A percentile compares a stretch with the other conserved stretches of the same genome.
These are phyloP conservation scores for Spiraea crenata DNA, from an alignment of 331 rosid genomes.

Conservation along the genomic window DNA sequence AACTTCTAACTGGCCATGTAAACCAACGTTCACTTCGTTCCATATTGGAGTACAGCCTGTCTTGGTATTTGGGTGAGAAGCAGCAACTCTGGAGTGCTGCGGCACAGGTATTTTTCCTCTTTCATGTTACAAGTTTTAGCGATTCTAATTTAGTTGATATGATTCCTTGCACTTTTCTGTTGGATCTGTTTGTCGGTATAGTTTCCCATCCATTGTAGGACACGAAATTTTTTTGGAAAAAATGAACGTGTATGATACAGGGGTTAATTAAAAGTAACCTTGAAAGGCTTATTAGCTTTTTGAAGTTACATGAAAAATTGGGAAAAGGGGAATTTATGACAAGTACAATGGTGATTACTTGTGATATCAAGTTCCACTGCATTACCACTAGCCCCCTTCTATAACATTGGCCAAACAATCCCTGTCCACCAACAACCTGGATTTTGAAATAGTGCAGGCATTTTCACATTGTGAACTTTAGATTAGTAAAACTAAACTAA, in stretches of 20 bases:
- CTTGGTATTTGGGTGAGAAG: constrained; percentile 75
- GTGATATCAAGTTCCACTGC: too few relatives aligned
- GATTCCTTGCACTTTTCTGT: neutral
- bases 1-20: constrained; percentile 54
- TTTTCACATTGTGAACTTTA: too few relatives aligned
- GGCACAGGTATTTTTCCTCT: constrained; percentile 66
- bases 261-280: neutral
- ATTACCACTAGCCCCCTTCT: too few relatives aligned
- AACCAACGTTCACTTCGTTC: constrained; percentile 51
- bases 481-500: too few relatives aligned
- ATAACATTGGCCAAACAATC: too few relatives aligned
- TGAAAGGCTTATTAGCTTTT: neutral
- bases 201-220: neutral
- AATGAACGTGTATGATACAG: too few relatives aligned
- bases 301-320: too few relatives aligned
- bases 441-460: too few relatives aligned
- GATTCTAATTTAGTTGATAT: neutral
- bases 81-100: constrained; percentile 75
- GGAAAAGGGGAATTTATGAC: too few relatives aligned
- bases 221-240: neutral
- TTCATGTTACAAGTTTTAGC: neutral
- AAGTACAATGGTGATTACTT: too few relatives aligned
- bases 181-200: neutral
- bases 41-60: constrained; percentile 60
- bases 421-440: too few relatives aligned